Percentiles rank a stretch among this genome's conserved stretches.
These are phyloP conservation scores for Collariella sp. DNA, from an alignment of 495 filamentous ascomycete species.

Conservation along the genomic window DNA sequence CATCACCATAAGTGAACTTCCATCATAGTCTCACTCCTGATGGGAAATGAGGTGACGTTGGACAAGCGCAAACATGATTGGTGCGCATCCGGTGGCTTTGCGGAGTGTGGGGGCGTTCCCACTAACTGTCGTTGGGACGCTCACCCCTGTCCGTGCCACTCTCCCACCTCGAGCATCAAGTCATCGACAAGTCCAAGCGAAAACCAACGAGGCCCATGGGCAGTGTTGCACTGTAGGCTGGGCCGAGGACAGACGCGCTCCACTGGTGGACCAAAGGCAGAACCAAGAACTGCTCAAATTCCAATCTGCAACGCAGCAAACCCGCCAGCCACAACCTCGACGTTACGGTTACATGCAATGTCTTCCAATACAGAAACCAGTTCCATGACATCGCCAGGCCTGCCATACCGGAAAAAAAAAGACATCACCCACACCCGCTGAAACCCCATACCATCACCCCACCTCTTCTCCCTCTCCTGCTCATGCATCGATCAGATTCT, in stretches of 20 bases:
- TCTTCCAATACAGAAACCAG: background rate
- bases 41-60: background rate
- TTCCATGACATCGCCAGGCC: background rate
- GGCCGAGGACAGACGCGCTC: background rate
- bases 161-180: background rate
- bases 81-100: no score
- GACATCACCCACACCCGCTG: background rate
- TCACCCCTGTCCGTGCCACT: background rate
- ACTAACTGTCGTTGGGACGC: no score
- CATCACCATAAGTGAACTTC: background rate
- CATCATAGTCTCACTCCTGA: no score
- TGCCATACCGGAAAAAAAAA: background rate
- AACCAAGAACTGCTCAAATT: background rate
- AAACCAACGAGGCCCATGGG: no score
- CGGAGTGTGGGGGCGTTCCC: no score
- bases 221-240: no score
- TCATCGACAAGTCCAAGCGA: background rate
- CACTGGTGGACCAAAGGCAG: background rate
- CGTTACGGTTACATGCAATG: background rate
- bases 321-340: background rate
- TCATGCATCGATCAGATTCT: constrained; percentile 62
- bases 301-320: constrained; percentile 7
- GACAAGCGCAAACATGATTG: background rate
- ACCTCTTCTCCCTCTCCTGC: background rate
- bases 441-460: background rate